A percentile compares a stretch with the other conserved stretches of the same genome.
Conservation (phyloP, 1,284 basidiomycete genomes). For the Macrocystidia cucumis region DNA sequence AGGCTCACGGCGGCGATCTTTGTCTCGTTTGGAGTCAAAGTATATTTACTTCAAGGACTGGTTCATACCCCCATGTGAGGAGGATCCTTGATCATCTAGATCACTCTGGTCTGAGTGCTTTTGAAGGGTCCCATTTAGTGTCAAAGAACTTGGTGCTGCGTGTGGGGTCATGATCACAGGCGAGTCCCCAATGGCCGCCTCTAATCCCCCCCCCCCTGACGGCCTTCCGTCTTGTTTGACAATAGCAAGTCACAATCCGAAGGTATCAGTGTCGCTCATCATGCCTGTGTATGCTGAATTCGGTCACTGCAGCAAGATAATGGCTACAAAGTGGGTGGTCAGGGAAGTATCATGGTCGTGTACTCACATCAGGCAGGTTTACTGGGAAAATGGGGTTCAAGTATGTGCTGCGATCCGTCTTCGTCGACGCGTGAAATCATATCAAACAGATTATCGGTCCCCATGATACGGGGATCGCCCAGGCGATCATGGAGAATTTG, state of each 20-base stretch:
- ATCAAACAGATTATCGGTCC: constrained; percentile 68
- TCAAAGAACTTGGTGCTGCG: constrained; percentile 58
- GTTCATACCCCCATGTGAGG: constrained; percentile 78
- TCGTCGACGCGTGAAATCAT: background rate
- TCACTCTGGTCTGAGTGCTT: background rate
- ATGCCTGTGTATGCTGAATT: constrained; percentile 1
- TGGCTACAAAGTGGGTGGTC: constrained; percentile 63
- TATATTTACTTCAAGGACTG: constrained; percentile 61
- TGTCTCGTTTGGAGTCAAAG: constrained; percentile 52
- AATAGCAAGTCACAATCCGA: constrained; percentile 78
- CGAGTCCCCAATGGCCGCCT: constrained; percentile 17
- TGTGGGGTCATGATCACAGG: constrained; percentile 88
- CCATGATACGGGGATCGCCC: constrained; percentile 70
- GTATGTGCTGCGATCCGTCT: constrained; percentile 24
- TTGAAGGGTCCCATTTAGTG: constrained; percentile 68
- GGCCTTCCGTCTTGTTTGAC: constrained; percentile 7
- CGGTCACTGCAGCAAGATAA: constrained; percentile 58
- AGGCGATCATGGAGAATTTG: constrained; percentile 54
- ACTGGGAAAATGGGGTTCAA: constrained; percentile 82
- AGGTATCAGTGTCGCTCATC: constrained; percentile 35
- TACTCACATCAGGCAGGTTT: constrained; percentile 41
- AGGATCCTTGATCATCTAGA: background rate
- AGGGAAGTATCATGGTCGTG: background rate
- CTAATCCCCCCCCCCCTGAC: too few relatives aligned
- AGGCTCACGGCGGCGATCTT: constrained; percentile 67